A percentile compares a stretch with the other conserved stretches of the same genome.
Evolutionary conservation across 768 basidiomycete species (phyloP).

Genomic region (Termitomyces sp.): DNA sequence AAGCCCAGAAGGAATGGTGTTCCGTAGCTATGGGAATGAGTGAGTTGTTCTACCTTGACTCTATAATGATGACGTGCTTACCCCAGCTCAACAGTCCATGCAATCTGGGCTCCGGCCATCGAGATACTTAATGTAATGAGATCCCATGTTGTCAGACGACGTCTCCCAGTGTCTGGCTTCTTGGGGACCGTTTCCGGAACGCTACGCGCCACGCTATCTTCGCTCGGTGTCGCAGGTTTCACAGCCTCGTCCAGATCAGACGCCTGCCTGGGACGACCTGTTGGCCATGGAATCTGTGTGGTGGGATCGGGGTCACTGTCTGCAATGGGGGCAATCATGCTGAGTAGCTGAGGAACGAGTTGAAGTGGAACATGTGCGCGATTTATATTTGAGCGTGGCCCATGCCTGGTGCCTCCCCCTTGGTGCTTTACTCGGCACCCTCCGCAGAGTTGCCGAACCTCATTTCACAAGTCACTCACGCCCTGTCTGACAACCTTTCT

Average conservation of each 20-base stretch:
- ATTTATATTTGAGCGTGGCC: conserved; percentile 10
- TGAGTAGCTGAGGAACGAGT: conserved; percentile 13
- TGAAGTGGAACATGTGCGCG: conserved; percentile 18
- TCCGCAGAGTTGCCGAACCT: conserved; percentile 12
- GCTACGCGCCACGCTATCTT: conserved; percentile 10
- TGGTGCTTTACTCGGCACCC: conserved; percentile 21
- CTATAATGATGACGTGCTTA: conserved; percentile 32
- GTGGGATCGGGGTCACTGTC: conserved; percentile 71
- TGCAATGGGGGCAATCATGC: conserved; percentile 61
- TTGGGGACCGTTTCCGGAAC: conserved; percentile 14
- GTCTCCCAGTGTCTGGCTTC: conserved; percentile 27
- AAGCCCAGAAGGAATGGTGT: conserved; percentile 82
- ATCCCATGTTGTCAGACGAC: conserved; percentile 56
- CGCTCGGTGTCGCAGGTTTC: conserved; percentile 5
- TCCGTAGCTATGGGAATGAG: conserved; percentile 66
- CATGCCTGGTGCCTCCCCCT: neutral
- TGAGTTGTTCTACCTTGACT: conserved; percentile 10
- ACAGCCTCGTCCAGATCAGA: conserved; percentile 7
- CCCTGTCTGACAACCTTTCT: conserved; percentile 5
- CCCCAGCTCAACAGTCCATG: conserved; percentile 96
- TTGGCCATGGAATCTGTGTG: conserved; percentile 77
- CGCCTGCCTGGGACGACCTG: conserved; percentile 28
- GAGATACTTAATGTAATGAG: conserved; percentile 83
- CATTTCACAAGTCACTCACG: neutral
- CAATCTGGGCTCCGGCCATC: conserved; percentile 93